Evolutionary conservation across 2,329 filamentous ascomycete genomes (phyloP).

Genomic region (Monosporascus sp.): DNA sequence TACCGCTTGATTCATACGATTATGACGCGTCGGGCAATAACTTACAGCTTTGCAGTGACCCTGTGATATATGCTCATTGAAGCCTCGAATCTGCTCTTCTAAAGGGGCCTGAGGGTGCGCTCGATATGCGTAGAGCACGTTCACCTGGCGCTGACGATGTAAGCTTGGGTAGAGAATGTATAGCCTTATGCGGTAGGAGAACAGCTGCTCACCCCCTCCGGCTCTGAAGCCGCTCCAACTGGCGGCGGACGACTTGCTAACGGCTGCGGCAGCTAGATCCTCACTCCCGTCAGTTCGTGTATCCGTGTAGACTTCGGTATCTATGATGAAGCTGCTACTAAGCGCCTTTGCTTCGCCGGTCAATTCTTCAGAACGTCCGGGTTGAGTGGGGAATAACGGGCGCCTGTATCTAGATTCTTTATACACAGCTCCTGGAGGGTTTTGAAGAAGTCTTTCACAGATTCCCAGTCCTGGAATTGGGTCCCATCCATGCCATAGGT

Average conservation of each 20-base stretch:
- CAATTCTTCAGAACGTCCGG: conserved; percentile 26
- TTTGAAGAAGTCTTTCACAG: conserved; percentile 12
- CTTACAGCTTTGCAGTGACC: conserved; percentile 25
- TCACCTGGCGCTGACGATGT: conserved; percentile 15
- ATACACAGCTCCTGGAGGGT: conserved; percentile 14
- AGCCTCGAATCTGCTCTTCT: conserved; percentile 28
- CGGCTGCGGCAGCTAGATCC: conserved; percentile 18
- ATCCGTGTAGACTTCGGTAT: conserved; percentile 30
- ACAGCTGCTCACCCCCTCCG: conserved; percentile 6
- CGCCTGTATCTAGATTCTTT: conserved; percentile 19
- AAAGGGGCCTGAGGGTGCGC: conserved; percentile 28
- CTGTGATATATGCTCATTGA: conserved; percentile 24
- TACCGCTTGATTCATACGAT: too few species aligned
- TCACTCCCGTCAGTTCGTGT: conserved; percentile 23
- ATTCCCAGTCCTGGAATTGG: conserved; percentile 17
- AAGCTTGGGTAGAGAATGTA: not conserved
- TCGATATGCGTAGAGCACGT: conserved; percentile 31
- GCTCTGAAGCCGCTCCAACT: conserved; percentile 21
- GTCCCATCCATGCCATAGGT: conserved; percentile 20
- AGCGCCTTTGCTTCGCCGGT: conserved; percentile 22
- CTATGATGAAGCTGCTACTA: conserved; percentile 21
- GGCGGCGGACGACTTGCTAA: conserved; percentile 19
- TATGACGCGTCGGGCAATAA: not conserved
- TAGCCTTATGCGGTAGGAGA: not conserved
- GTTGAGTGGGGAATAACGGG: conserved; percentile 27